Percentiles rank a stretch among this genome's conserved stretches.
Conservation (phyloP, 2,329 filamentous ascomycete genomes). For the Emmonsia crescens region DNA sequence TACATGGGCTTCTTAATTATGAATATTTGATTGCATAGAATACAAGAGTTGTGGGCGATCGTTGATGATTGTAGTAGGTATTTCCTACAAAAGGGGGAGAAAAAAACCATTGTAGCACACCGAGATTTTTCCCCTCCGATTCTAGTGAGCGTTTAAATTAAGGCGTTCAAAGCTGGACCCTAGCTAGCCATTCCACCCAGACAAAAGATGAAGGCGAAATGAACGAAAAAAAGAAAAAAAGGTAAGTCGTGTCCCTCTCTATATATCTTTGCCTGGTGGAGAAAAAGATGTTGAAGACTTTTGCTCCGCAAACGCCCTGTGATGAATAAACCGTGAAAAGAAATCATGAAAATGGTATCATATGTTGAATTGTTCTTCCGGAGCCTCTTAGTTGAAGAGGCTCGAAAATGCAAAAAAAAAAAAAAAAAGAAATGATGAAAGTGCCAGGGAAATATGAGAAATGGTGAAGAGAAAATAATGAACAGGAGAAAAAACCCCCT, state of each 20-base stretch:
- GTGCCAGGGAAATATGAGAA: not conserved
- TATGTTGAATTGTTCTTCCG: slow-evolving; percentile 37
- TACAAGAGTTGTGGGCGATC: not conserved
- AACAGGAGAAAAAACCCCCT: slow-evolving; percentile 16
- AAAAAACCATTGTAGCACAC: not conserved
- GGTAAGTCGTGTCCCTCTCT: not conserved
- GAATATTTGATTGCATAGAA: too few species aligned
- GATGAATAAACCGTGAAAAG: slow-evolving; percentile 13
- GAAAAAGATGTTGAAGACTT: slow-evolving; percentile 31
- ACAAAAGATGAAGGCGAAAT: slow-evolving; percentile 3
- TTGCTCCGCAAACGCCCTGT: slow-evolving; percentile 33
- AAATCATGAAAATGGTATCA: slow-evolving; percentile 35
- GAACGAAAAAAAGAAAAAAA: not conserved
- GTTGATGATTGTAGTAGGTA: not conserved
- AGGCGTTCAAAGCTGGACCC: not conserved
- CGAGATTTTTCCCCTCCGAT: not conserved
- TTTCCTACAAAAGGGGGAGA: not conserved
- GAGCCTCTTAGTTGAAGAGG: slow-evolving; percentile 22
- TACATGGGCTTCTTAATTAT: not conserved
- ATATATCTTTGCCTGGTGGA: slow-evolving; percentile 10
- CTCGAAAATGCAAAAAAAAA: slow-evolving; percentile 27
- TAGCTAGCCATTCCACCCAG: not conserved
- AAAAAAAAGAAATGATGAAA: too few species aligned
- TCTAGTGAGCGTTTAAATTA: not conserved
- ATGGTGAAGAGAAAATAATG: not conserved